Percentiles rank a stretch among this genome's conserved stretches.
Conservation (phyloP, 2,329 filamentous ascomycete species). For the Fusarium ramigenum region DNA sequence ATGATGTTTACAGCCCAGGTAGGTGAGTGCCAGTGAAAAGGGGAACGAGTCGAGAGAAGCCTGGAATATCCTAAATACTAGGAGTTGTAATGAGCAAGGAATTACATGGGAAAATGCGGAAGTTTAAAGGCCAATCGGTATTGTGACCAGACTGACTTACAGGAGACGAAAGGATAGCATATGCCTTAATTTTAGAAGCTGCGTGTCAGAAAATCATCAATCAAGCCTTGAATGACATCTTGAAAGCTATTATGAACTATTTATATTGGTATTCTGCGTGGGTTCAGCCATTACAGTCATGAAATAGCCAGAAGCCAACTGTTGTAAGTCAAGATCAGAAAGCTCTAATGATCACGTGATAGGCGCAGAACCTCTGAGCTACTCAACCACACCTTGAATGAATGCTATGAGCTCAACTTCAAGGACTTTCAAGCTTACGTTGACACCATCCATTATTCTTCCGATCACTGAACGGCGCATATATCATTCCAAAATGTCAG, state of each 20-base stretch:
- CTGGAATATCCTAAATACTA: not conserved
- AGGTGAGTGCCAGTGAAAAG: not conserved
- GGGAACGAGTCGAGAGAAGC: not conserved
- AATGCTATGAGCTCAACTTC: slow-evolving; percentile 16
- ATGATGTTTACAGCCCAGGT: not conserved
- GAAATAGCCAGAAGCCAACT: not conserved
- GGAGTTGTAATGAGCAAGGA: not conserved
- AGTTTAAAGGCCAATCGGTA: not conserved
- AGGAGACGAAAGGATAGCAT: not conserved
- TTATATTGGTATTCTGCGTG: not conserved
- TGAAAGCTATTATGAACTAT: not conserved
- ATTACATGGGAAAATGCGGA: not conserved
- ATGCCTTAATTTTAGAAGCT: not conserved
- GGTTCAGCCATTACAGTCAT: not conserved
- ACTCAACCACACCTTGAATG: slow-evolving; percentile 3
- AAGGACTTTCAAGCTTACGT: slow-evolving; percentile 3
- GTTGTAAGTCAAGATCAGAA: slow-evolving; percentile 3
- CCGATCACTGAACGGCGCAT: not conserved
- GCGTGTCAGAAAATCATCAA: not conserved
- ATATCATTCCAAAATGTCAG: slow-evolving; percentile 69
- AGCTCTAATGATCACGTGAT: slow-evolving; percentile 30
- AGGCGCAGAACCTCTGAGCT: slow-evolving; percentile 15
- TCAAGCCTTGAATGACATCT: too few relatives aligned
- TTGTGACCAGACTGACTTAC: not conserved
- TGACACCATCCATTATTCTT: not conserved